A percentile compares a stretch with the other conserved stretches of the same genome.
Evolutionary conservation across 108 stramenopile genomes (phyloP).

Genomic region (Poteriospumella lacustris): DNA sequence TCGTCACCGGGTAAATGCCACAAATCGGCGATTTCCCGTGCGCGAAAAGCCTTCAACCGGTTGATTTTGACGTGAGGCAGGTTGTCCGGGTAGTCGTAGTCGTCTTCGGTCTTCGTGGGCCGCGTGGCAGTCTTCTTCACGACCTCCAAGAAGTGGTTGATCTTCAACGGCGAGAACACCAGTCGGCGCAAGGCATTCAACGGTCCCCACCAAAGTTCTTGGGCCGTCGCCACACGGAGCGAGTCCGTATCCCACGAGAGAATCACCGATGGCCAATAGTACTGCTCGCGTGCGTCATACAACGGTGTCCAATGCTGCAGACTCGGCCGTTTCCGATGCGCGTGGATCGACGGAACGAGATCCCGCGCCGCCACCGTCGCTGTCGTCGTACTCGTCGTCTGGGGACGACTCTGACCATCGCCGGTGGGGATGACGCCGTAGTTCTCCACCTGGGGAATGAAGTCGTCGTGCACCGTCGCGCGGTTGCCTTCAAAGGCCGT

Average conservation of each 20-base stretch:
- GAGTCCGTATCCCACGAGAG: neutral
- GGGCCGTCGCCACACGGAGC: neutral
- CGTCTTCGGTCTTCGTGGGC: constrained; percentile 53
- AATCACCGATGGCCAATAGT: too few species aligned
- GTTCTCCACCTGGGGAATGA: neutral
- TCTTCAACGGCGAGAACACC: constrained; percentile 40
- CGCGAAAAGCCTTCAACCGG: constrained; percentile 31
- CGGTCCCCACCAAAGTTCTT: neutral
- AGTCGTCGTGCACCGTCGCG: neutral
- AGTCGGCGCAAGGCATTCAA: neutral
- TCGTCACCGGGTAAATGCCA: constrained; percentile 23
- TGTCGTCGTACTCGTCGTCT: too few species aligned
- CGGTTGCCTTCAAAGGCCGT: neutral
- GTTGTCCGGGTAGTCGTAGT: constrained; percentile 61
- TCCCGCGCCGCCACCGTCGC: too few species aligned
- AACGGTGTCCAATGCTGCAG: too few species aligned
- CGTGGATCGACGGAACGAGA: too few species aligned
- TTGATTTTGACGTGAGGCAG: constrained; percentile 53
- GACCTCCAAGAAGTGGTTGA: constrained; percentile 21
- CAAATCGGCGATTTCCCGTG: constrained; percentile 26
- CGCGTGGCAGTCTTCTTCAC: constrained; percentile 41
- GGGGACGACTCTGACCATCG: too few species aligned
- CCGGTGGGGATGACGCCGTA: too few species aligned
- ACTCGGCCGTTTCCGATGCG: too few species aligned
- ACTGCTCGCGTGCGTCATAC: too few species aligned